phyloP scores from a whole-genome alignment of 2,329 filamentous ascomycete species.

The Nemania sp. region DNA sequence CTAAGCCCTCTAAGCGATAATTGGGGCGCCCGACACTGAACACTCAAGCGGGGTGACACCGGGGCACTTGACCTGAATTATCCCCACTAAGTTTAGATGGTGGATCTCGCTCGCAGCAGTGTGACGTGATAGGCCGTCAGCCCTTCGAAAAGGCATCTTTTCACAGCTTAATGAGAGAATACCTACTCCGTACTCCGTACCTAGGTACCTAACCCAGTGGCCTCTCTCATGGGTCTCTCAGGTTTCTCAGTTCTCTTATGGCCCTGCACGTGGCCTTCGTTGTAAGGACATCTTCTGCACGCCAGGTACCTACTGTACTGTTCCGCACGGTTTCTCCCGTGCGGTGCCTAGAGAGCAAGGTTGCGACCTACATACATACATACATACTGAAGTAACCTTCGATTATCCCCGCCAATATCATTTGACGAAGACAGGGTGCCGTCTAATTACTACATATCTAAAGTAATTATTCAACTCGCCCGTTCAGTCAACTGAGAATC shows the following conservation, averaged over 20 bases:
- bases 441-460: too few species aligned
- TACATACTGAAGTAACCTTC: too few species aligned
- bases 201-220: background rate
- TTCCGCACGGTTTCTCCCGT: background rate
- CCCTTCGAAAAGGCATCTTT: constrained; percentile 10
- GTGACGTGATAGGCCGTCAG: constrained; percentile 26
- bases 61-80: background rate
- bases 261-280: constrained; percentile 14
- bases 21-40: background rate
- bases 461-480: too few species aligned
- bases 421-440: too few species aligned
- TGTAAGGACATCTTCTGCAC: constrained; percentile 5
- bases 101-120: constrained; percentile 12
- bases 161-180: too few species aligned
- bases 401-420: background rate
- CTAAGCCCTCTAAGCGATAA: background rate
- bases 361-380: too few species aligned
- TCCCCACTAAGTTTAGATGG: constrained; percentile 1
- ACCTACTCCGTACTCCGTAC: background rate
- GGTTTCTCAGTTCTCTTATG: too few species aligned
- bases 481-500: too few species aligned
- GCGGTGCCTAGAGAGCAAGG: background rate
- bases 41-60: background rate
- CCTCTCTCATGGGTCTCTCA: background rate
- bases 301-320: background rate